Conservation (phyloP, 768 basidiomycete genomes). For the Trametes punicea region DNA sequence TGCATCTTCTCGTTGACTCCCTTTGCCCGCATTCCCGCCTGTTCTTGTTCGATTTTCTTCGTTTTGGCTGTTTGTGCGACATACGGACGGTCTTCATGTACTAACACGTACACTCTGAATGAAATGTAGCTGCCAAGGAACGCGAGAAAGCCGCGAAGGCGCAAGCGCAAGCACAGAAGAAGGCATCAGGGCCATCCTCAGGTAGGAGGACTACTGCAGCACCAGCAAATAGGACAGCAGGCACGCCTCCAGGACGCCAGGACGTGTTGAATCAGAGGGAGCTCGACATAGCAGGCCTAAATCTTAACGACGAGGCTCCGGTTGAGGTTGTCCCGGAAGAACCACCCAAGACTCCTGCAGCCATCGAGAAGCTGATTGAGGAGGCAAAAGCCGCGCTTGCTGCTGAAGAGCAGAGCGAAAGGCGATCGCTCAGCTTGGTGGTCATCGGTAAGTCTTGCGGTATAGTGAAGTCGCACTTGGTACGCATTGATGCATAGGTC, state of each 20-base stretch:
- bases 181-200: conserved; percentile 15
- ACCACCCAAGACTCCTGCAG: conserved; percentile 60
- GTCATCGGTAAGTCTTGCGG: conserved; percentile 67
- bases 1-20: conserved; percentile 17
- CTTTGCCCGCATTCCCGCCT: conserved; percentile 26
- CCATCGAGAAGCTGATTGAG: conserved; percentile 78
- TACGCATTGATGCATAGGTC: conserved; percentile 50
- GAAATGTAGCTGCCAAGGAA: conserved; percentile 67
- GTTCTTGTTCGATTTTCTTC: conserved; percentile 31
- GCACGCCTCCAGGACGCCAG: conserved; percentile 37
- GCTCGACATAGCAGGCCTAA: conserved; percentile 73
- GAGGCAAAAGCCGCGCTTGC: conserved; percentile 62
- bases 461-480: not conserved
- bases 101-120: conserved; percentile 30
- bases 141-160: conserved; percentile 70
- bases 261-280: conserved; percentile 47
- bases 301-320: conserved; percentile 50
- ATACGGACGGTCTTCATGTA: conserved; percentile 30
- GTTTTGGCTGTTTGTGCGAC: conserved; percentile 34
- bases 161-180: conserved; percentile 42
- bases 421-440: conserved; percentile 78
- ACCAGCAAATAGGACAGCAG: conserved; percentile 34
- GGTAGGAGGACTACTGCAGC: conserved; percentile 34
- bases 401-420: conserved; percentile 46
- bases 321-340: conserved; percentile 33